Evolutionary conservation across 2,329 filamentous ascomycete genomes (phyloP).

Genomic region (Calonectria ilicicola): DNA sequence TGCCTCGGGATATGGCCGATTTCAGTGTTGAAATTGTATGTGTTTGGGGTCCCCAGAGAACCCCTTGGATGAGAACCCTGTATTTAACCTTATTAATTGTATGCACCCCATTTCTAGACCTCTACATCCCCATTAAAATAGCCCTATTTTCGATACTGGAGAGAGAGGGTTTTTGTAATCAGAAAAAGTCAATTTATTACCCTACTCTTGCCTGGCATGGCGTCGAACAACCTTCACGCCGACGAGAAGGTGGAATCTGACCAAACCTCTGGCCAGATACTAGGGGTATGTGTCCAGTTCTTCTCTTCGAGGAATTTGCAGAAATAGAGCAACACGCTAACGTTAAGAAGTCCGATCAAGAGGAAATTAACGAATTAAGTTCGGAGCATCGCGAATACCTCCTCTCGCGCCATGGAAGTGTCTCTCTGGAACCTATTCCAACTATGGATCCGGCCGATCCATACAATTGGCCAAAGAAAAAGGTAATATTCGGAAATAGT

Average conservation of each 20-base stretch:
- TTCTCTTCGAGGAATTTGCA: too few relatives aligned
- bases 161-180: not conserved
- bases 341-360: not conserved
- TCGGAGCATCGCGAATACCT: not conserved
- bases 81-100: not conserved
- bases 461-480: not conserved
- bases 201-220: not conserved
- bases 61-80: not conserved
- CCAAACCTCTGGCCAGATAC: not conserved
- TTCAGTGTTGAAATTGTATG: not conserved
- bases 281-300: not conserved
- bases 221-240: not conserved
- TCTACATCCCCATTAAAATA: too few relatives aligned
- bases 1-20: not conserved
- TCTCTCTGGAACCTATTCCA: not conserved
- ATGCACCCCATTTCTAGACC: not conserved
- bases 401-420: not conserved
- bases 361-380: not conserved
- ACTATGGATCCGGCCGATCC: not conserved
- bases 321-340: not conserved
- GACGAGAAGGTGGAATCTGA: not conserved
- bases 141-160: too few relatives aligned
- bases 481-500: not conserved
- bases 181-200: too few relatives aligned
- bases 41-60: too few relatives aligned